Conservation (phyloP, 2,329 filamentous ascomycete genomes). For the Pseudogymnoascus sp. region DNA sequence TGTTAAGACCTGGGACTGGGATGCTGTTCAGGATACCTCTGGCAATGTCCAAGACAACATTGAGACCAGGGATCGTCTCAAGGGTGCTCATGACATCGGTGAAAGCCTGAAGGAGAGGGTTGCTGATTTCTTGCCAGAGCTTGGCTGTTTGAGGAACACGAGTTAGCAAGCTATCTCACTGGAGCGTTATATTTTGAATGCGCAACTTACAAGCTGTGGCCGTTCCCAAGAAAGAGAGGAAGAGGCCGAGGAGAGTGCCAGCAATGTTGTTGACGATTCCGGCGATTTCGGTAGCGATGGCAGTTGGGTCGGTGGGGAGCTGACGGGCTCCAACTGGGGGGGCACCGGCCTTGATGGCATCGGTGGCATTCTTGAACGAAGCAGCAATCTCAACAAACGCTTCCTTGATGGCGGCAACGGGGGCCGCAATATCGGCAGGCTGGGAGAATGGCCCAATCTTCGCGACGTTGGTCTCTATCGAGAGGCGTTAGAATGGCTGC, state of each 20-base stretch:
- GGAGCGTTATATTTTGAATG: background rate
- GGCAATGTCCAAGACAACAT: background rate
- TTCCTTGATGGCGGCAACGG: background rate
- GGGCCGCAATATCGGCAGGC: background rate
- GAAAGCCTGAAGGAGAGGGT: background rate
- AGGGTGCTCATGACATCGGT: background rate
- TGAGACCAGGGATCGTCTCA: background rate
- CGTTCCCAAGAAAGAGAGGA: slow-evolving; percentile 4
- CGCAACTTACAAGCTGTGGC: background rate
- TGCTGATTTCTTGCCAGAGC: background rate
- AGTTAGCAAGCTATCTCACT: background rate
- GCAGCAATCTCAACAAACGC: background rate
- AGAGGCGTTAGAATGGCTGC: background rate
- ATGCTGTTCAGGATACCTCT: background rate
- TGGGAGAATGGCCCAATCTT: background rate
- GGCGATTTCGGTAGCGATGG: background rate
- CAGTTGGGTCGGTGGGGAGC: background rate
- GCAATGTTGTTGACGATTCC: background rate
- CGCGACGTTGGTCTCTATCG: background rate
- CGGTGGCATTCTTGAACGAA: background rate
- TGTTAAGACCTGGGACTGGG: background rate
- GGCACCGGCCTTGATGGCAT: background rate
- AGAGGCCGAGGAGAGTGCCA: background rate
- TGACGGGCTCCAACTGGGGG: background rate
- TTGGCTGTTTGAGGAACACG: background rate